Conservation (phyloP, 2,329 filamentous ascomycete species). For the Diaporthe nobilis region DNA sequence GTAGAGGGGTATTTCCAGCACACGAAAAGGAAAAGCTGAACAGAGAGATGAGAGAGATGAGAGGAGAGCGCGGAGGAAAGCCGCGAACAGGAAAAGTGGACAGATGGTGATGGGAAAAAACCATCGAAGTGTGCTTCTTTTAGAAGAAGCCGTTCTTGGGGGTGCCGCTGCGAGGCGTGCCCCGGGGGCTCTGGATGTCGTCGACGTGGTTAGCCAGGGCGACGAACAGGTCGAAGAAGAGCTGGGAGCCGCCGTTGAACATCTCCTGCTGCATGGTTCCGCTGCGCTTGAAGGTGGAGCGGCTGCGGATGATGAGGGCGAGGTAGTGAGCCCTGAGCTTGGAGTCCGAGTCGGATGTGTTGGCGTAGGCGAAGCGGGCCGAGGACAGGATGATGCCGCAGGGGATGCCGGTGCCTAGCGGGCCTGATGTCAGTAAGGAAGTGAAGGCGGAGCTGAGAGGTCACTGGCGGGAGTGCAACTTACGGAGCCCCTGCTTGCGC, state of each 20-base stretch:
- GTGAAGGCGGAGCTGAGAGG: slow-evolving; percentile 20
- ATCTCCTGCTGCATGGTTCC: slow-evolving; percentile 97
- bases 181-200: slow-evolving; percentile 71
- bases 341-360: slow-evolving; percentile 90
- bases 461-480: slow-evolving; percentile 46
- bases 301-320: slow-evolving; percentile 89
- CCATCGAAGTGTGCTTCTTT: neutral
- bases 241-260: slow-evolving; percentile 83
- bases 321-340: slow-evolving; percentile 94
- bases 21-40: neutral
- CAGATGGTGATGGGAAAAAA: neutral
- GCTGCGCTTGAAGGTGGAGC: slow-evolving; percentile 91
- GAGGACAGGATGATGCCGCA: slow-evolving; percentile 88
- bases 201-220: slow-evolving; percentile 92
- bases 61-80: slow-evolving; percentile 17
- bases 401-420: slow-evolving; percentile 79
- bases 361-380: slow-evolving; percentile 87
- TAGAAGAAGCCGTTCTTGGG: slow-evolving; percentile 43
- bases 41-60: slow-evolving; percentile 3
- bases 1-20: slow-evolving; percentile 31
- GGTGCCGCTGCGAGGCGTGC: slow-evolving; percentile 56
- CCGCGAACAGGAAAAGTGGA: neutral
- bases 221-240: slow-evolving; percentile 96
- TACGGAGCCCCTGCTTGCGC: slow-evolving; percentile 88
- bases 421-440: slow-evolving; percentile 34